These are phyloP conservation scores for Excoecaria cochinchinensis DNA, from an alignment of 345 rosid species.

Conservation along the genomic window DNA sequence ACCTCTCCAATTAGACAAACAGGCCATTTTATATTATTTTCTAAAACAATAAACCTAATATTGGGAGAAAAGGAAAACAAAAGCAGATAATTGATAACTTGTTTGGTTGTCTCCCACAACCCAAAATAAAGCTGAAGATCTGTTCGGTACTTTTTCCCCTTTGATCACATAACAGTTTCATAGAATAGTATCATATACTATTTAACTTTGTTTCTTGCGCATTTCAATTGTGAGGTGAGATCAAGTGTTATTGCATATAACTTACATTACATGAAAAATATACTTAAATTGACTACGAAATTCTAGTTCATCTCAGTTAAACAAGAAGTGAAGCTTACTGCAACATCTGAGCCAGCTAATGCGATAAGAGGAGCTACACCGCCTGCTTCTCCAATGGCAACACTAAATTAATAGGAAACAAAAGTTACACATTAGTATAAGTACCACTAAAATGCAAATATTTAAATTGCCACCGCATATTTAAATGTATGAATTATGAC, in stretches of 20 bases:
- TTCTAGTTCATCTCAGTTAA: neutral
- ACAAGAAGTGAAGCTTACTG: constrained; percentile 11
- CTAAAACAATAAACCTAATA: neutral
- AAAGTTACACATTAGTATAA: neutral
- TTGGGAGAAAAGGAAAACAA: neutral
- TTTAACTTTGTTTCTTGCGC: neutral
- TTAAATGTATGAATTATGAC: constrained; percentile 1
- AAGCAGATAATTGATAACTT: neutral
- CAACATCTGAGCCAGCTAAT: constrained; percentile 31
- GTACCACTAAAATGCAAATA: constrained; percentile 9
- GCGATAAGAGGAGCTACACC: constrained; percentile 43
- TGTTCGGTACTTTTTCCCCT: neutral
- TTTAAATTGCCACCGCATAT: neutral
- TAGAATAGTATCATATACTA: neutral
- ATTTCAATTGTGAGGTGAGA: neutral
- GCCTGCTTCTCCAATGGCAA: constrained; percentile 46
- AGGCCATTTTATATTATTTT: neutral
- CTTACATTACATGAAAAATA: neutral
- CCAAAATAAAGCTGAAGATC: neutral
- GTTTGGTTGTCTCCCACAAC: neutral
- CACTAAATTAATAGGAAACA: constrained; percentile 22
- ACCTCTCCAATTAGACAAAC: neutral
- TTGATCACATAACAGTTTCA: neutral
- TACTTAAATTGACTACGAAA: neutral
- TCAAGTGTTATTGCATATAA: neutral